phyloP scores from a whole-genome alignment of 768 basidiomycete species.

The Trametes gibbosa region DNA sequence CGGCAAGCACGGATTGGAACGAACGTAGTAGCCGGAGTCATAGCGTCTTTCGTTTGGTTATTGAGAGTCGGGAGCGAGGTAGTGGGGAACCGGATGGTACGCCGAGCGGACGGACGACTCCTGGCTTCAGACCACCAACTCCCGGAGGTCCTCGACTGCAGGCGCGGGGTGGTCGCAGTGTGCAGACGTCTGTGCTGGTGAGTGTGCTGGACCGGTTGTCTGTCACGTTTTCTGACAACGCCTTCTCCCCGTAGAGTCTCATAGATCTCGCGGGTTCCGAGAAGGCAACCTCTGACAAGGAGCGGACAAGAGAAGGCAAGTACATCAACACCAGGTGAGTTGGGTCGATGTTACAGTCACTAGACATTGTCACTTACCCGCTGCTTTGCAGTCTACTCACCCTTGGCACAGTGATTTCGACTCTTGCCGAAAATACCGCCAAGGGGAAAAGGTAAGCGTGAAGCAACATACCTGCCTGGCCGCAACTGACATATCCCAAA shows the following conservation, averaged over 20 bases:
- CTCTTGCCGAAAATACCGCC: slow-evolving; percentile 83
- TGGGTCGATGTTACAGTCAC: not conserved
- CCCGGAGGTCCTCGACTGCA: slow-evolving; percentile 67
- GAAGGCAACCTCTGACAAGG: slow-evolving; percentile 93
- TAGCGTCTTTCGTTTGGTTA: slow-evolving; percentile 89
- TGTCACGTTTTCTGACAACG: not conserved
- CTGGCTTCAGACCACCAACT: slow-evolving; percentile 47
- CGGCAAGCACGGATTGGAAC: slow-evolving; percentile 99
- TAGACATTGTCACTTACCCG: not conserved
- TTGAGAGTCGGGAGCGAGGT: slow-evolving; percentile 79
- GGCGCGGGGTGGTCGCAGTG: slow-evolving; percentile 74
- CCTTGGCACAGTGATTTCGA: slow-evolving; percentile 88
- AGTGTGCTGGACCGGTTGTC: slow-evolving; percentile 20
- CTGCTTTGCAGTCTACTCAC: slow-evolving; percentile 69
- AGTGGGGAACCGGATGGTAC: slow-evolving; percentile 34
- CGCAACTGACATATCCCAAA: not conserved
- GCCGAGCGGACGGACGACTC: slow-evolving; percentile 50
- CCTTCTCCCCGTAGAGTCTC: slow-evolving; percentile 53
- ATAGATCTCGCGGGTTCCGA: slow-evolving; percentile 98
- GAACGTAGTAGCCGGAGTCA: slow-evolving; percentile 93
- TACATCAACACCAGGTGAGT: slow-evolving; percentile 88
- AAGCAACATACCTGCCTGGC: not conserved
- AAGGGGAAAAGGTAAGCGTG: slow-evolving; percentile 62
- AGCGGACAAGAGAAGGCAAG: slow-evolving; percentile 92
- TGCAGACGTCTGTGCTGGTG: slow-evolving; percentile 74